Percentiles rank a stretch among this genome's conserved stretches.
phyloP scores from a whole-genome alignment of 441 rosid species.

The Mallotus repandus region DNA sequence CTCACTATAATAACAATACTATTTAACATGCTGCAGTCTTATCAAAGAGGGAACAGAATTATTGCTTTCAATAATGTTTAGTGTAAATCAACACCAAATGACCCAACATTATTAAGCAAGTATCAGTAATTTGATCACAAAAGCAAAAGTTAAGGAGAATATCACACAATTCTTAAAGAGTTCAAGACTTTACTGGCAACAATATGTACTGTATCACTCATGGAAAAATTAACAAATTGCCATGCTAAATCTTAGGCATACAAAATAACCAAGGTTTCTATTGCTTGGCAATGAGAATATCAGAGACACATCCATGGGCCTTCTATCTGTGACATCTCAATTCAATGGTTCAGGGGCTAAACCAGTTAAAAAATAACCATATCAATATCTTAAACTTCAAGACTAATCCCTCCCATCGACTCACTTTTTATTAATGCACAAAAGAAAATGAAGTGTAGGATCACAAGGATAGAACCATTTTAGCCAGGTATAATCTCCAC shows the following conservation, averaged over 20 bases:
- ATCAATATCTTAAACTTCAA: neutral
- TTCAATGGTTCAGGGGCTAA: neutral
- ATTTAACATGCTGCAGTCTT: conserved; percentile 23
- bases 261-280: neutral
- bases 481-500: neutral
- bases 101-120: neutral
- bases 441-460: neutral
- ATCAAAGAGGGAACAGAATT: conserved; percentile 7
- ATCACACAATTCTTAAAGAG: neutral
- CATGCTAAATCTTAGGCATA: neutral
- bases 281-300: neutral
- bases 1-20: conserved; percentile 44
- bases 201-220: neutral
- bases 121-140: neutral
- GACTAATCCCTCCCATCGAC: neutral
- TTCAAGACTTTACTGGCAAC: neutral
- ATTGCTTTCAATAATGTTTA: neutral
- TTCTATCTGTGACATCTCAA: neutral
- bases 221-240: neutral
- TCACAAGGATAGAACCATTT: neutral
- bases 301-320: neutral
- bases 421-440: neutral
- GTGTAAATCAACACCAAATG: neutral
- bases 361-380: neutral
- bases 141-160: neutral